Evolutionary conservation across 805 yeast genomes (phyloP).

Genomic region (Metschnikowia drakensbergensis): DNA sequence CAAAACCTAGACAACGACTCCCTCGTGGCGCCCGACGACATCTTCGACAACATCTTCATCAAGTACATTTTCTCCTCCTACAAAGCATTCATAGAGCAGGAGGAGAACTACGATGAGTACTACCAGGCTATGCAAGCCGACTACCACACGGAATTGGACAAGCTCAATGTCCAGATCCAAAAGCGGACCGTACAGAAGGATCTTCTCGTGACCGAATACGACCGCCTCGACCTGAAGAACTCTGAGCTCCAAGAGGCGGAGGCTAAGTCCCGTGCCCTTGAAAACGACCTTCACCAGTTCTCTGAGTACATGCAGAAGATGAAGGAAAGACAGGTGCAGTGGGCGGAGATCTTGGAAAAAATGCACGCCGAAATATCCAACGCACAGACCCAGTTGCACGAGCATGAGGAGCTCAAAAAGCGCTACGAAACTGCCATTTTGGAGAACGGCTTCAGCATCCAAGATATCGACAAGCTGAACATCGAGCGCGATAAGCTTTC

Average conservation of each 20-base stretch:
- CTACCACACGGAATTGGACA: constrained; percentile 48
- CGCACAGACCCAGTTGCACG: constrained; percentile 40
- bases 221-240: constrained; percentile 42
- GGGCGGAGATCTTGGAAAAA: constrained; percentile 58
- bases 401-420: constrained; percentile 39
- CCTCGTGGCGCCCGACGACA: constrained; percentile 38
- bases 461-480: constrained; percentile 60
- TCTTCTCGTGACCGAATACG: constrained; percentile 35
- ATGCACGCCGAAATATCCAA: constrained; percentile 51
- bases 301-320: constrained; percentile 66
- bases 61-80: constrained; percentile 66
- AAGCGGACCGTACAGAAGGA: constrained; percentile 40
- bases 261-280: constrained; percentile 54
- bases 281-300: constrained; percentile 66
- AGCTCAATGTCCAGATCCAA: constrained; percentile 46
- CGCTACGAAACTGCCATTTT: constrained; percentile 41
- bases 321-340: constrained; percentile 58
- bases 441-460: constrained; percentile 56
- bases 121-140: constrained; percentile 54
- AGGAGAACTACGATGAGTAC: constrained; percentile 57
- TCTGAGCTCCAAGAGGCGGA: constrained; percentile 48
- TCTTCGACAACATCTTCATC: constrained; percentile 49
- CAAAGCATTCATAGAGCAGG: constrained; percentile 57
- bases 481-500: constrained; percentile 58
- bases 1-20: constrained; percentile 26